These are phyloP conservation scores for Tympanopsis confertula DNA, from an alignment of 2,329 filamentous ascomycete species.

Conservation along the genomic window DNA sequence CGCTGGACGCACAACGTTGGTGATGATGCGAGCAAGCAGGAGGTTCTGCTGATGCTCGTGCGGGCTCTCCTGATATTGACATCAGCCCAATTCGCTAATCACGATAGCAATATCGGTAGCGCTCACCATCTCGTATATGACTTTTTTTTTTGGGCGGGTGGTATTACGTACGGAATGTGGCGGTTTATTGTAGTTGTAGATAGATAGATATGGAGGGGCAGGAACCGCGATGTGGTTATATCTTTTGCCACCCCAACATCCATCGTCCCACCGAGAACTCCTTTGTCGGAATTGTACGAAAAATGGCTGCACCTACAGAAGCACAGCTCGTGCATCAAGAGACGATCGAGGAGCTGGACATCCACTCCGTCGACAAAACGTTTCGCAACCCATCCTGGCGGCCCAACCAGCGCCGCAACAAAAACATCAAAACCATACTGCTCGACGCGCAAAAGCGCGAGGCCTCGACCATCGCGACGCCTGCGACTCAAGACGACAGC, in stretches of 20 bases:
- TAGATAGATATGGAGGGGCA: no score
- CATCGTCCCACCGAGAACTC: no score
- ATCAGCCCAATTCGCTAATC: no score
- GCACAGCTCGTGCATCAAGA: constrained; percentile 71
- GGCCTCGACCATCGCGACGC: constrained; percentile 72
- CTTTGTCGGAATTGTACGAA: no score
- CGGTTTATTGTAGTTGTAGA: no score
- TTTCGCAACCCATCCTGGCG: constrained; percentile 89
- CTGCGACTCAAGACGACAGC: constrained; percentile 44
- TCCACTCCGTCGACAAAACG: constrained; percentile 72
- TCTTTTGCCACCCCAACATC: no score
- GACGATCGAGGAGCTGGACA: constrained; percentile 84
- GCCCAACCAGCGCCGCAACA: constrained; percentile 89
- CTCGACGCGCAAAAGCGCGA: constrained; percentile 80
- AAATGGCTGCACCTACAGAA: constrained; percentile 57
- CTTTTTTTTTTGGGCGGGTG: no score
- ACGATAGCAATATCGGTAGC: constrained; percentile 5
- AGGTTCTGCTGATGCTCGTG: constrained; percentile 96
- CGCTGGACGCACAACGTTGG: constrained; percentile 68
- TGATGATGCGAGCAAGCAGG: constrained; percentile 87
- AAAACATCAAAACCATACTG: constrained; percentile 94
- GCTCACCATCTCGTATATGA: background rate
- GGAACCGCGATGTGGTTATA: no score
- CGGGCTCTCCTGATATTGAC: constrained; percentile 64
- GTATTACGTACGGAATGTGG: no score